Base-by-base conservation (phyloP, 2,329 filamentous ascomycete genomes). In the Cercospora janseana region DNA sequence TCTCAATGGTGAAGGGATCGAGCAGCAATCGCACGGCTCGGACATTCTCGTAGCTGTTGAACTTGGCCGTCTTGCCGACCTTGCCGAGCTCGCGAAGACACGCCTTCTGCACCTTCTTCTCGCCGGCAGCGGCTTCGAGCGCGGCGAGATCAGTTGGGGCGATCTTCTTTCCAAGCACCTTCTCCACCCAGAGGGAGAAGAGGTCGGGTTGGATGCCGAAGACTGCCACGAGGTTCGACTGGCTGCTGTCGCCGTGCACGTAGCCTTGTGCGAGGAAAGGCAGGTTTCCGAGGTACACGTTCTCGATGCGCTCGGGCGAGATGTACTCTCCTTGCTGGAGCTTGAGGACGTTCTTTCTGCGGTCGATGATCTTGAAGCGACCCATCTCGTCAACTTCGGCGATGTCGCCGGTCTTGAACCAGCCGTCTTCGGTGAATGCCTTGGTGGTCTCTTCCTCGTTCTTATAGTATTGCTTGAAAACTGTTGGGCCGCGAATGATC, bases 291-390 rank as follows among this genome's bases (percentile, higher is more conserved):
- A 94, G 77, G 70, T 91, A 94, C 27, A 95, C 86, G 69, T 95
- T 96, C 76, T 98, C 93, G 66, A 98, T 88, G 50, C 91, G 88
- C 74, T 98, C 93, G 10, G 93, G 93, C 1, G 91, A 95, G 64
- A 98, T 89, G 73, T 98, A 98, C 74, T 98, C 93, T 69, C 93
- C 93, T 72, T 98, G 93, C 0, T 92, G 85, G 49, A 98, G 82
- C 79, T 98, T 98, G 67, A 98, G 82, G n/a, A 98, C 88, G 72
- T 97, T 97, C 86, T 98, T 98, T 73, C 90, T 86, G 63, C 93
- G 90, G 71, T 98, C 93, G 63, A 98, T 86, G 70, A 98, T 95
- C 71, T 82, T 84, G 76, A 97, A 86, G 54, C 91, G 88, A 55
- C 93, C 93, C 65, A 87, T 71, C 60, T 83, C 83, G 70, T 98